phyloP scores from a whole-genome alignment of 306 rosid species.

The Chamaecrista fasciculata region DNA sequence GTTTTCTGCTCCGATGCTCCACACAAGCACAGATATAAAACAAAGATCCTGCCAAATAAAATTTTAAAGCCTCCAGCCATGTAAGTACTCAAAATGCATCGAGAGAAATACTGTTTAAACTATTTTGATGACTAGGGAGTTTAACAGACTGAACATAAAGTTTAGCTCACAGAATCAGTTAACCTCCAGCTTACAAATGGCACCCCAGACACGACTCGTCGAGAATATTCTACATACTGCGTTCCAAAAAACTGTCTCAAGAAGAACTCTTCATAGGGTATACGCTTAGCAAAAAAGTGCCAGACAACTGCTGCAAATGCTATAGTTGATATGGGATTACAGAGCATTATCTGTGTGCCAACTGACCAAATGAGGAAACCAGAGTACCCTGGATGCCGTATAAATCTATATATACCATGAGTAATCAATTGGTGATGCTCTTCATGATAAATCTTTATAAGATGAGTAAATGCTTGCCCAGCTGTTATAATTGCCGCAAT shows the following conservation, averaged over 20 bases:
- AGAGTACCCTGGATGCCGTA: constrained; percentile 85
- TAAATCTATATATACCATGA: constrained; percentile 61
- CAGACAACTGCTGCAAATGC: constrained; percentile 70
- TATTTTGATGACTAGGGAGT: background rate
- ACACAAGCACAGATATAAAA: background rate
- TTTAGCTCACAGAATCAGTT: constrained; percentile 4
- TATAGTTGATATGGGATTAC: constrained; percentile 75
- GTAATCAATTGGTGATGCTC: constrained; percentile 65
- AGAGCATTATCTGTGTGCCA: constrained; percentile 90
- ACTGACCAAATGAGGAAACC: constrained; percentile 89
- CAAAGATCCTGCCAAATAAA: constrained; percentile 10
- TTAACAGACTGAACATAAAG: constrained; percentile 9
- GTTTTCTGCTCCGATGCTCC: background rate
- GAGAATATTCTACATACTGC: constrained; percentile 57
- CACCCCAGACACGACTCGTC: constrained; percentile 66
- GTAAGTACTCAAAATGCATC: background rate
- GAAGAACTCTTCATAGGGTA: constrained; percentile 80
- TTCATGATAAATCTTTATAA: constrained; percentile 49
- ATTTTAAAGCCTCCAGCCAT: constrained; percentile 9
- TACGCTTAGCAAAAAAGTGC: constrained; percentile 48
- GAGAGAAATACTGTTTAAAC: constrained; percentile 1
- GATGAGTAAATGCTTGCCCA: constrained; percentile 74
- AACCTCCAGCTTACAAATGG: constrained; percentile 60
- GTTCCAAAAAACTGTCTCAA: constrained; percentile 75
- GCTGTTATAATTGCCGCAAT: constrained; percentile 76